phyloP scores from a whole-genome alignment of 1,284 basidiomycete genomes.

The Fomitopsis betulina region DNA sequence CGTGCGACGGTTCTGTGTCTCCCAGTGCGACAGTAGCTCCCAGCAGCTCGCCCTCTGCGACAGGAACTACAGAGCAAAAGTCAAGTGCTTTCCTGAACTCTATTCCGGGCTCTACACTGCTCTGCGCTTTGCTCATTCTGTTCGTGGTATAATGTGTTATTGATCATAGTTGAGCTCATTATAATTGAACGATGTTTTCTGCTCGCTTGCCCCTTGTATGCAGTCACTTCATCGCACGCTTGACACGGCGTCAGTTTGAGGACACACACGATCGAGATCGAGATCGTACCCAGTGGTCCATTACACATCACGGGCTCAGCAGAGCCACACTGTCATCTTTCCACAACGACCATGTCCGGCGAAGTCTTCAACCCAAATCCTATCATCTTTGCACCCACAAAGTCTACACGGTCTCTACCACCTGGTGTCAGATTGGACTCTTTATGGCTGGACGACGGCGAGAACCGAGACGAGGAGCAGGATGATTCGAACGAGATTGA shows the following conservation, averaged over 20 bases:
- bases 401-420: slow-evolving; percentile 16
- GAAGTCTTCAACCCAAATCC: slow-evolving; percentile 36
- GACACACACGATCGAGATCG: background rate
- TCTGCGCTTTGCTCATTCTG: too few species aligned
- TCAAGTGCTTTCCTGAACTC: background rate
- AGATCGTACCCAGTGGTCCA: background rate
- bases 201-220: too few species aligned
- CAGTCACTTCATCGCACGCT: too few species aligned
- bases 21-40: background rate
- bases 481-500: slow-evolving; percentile 29
- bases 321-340: background rate
- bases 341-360: slow-evolving; percentile 23
- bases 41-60: background rate
- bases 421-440: slow-evolving; percentile 23
- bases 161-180: too few species aligned
- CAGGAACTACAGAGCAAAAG: too few species aligned
- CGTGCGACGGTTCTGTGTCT: background rate
- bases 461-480: slow-evolving; percentile 23
- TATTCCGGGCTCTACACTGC: too few species aligned
- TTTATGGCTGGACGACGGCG: slow-evolving; percentile 31
- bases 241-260: too few species aligned
- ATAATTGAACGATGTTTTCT: too few species aligned
- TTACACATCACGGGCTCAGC: background rate
- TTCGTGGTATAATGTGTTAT: too few species aligned
- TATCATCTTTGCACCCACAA: slow-evolving; percentile 28